Percentiles rank a stretch among this genome's conserved stretches.
phyloP scores from a whole-genome alignment of 169 alveolate species.

The Cryptosporidium andersoni region DNA sequence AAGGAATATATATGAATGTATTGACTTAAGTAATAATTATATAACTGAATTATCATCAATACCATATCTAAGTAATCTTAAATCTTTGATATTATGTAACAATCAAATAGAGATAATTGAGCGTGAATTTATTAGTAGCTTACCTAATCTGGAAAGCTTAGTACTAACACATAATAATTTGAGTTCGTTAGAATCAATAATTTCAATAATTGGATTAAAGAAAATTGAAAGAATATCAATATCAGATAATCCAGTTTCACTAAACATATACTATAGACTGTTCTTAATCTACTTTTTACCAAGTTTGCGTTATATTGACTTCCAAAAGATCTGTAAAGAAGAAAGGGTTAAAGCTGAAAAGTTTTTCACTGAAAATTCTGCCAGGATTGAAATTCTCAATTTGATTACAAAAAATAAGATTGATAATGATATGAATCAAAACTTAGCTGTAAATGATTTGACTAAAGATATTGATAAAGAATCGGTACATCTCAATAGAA shows the following conservation, averaged over 20 bases:
- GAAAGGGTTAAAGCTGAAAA: slow-evolving; percentile 77
- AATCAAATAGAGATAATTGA: slow-evolving; percentile 45
- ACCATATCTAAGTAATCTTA: slow-evolving; percentile 27
- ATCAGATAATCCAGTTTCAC: slow-evolving; percentile 77
- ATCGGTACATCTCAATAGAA: not conserved
- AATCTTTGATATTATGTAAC: slow-evolving; percentile 36
- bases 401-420: too few species aligned
- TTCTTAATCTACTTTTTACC: slow-evolving; percentile 79
- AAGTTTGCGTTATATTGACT: slow-evolving; percentile 78
- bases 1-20: slow-evolving; percentile 56
- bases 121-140: slow-evolving; percentile 2
- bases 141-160: slow-evolving; percentile 86
- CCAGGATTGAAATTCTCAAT: too few species aligned
- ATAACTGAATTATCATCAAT: slow-evolving; percentile 13
- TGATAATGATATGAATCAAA: slow-evolving; percentile 40
- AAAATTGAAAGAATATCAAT: slow-evolving; percentile 75
- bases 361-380: slow-evolving; percentile 14
- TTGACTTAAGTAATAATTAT: slow-evolving; percentile 40
- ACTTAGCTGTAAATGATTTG: slow-evolving; percentile 11
- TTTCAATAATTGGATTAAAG: slow-evolving; percentile 43
- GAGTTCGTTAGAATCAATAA: slow-evolving; percentile 70
- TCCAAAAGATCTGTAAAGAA: slow-evolving; percentile 77
- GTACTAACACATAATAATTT: slow-evolving; percentile 88
- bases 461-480: not conserved
- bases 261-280: slow-evolving; percentile 77